A percentile compares a stretch with the other conserved stretches of the same genome.
These are phyloP conservation scores for Mycena kentingensis DNA, from an alignment of 768 basidiomycete genomes.

Conservation along the genomic window DNA sequence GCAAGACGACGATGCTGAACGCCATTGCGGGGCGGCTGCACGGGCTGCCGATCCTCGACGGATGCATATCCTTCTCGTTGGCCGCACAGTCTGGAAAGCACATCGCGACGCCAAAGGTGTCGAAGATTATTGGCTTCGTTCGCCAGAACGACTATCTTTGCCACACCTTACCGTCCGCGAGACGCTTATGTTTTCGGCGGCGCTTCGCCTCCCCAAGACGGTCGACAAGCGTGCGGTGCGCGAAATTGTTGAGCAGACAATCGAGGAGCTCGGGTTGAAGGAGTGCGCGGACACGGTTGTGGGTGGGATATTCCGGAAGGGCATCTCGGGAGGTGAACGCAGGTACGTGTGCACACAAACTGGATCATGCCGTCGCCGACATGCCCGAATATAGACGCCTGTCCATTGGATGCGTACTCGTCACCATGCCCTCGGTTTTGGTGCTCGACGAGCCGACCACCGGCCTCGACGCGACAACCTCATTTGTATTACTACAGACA, in stretches of 20 bases:
- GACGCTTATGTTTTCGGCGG: slow-evolving; percentile 40
- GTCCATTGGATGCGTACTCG: slow-evolving; percentile 46
- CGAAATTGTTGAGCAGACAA: slow-evolving; percentile 44
- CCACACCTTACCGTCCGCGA: slow-evolving; percentile 42
- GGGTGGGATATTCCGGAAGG: slow-evolving; percentile 43
- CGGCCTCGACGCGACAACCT: slow-evolving; percentile 28
- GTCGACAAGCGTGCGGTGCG: slow-evolving; percentile 28
- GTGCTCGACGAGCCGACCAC: slow-evolving; percentile 43
- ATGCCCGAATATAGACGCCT: slow-evolving; percentile 28
- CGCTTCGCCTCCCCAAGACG: slow-evolving; percentile 37
- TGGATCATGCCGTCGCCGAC: neutral
- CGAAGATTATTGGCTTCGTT: slow-evolving; percentile 39
- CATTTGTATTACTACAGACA: slow-evolving; percentile 32
- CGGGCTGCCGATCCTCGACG: slow-evolving; percentile 18
- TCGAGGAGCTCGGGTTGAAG: slow-evolving; percentile 43
- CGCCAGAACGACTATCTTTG: slow-evolving; percentile 42
- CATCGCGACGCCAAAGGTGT: slow-evolving; percentile 12
- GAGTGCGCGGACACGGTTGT: slow-evolving; percentile 46
- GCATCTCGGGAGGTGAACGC: slow-evolving; percentile 51
- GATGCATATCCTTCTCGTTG: slow-evolving; percentile 16
- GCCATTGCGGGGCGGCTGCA: slow-evolving; percentile 18
- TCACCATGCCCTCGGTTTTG: slow-evolving; percentile 45
- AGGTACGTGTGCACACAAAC: slow-evolving; percentile 20
- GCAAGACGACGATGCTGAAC: slow-evolving; percentile 18
- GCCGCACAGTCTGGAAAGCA: neutral